A percentile compares a stretch with the other conserved stretches of the same genome.
Evolutionary conservation across 371 early-diverging fungal genomes (phyloP).

Genomic region (Apophysomyces elegans): DNA sequence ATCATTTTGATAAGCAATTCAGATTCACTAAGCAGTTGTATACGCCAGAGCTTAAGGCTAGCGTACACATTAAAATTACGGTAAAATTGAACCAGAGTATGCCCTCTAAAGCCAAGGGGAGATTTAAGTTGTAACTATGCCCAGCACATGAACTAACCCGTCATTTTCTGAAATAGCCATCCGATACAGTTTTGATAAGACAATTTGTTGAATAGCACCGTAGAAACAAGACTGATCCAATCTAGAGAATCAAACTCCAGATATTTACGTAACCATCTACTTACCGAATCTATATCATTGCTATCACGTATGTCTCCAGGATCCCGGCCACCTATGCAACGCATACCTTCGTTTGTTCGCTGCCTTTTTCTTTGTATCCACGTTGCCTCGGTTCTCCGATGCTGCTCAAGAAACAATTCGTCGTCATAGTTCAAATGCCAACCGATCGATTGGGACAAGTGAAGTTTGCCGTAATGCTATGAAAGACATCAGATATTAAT

Average conservation of each 20-base stretch:
- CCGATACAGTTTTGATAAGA: conserved; percentile 12
- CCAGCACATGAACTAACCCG: not conserved
- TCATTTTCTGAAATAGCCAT: conserved; percentile 6
- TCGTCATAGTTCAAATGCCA: conserved; percentile 6
- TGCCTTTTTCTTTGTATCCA: conserved; percentile 1
- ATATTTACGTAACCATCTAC: not conserved
- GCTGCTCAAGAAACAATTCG: conserved; percentile 1
- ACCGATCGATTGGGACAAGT: conserved; percentile 1
- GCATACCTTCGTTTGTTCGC: not conserved
- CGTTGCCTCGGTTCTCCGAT: not conserved
- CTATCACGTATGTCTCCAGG: not conserved
- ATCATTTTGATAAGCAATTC: conserved; percentile 13
- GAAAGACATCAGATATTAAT: not conserved
- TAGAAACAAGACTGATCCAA: not conserved
- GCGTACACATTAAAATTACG: conserved; percentile 16
- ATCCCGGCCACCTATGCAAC: not conserved
- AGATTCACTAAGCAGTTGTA: conserved; percentile 11
- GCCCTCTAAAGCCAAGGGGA: not conserved
- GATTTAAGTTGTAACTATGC: not conserved
- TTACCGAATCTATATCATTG: not conserved
- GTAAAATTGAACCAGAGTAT: conserved; percentile 5
- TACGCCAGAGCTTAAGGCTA: conserved; percentile 14
- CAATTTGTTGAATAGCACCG: conserved; percentile 10
- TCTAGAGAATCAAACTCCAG: not conserved
- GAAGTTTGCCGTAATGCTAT: not conserved